Evolutionary conservation across 1,284 basidiomycete species (phyloP), one percentile per base, ranked within the genome.

Genomic region (Papiliotrema terrestris): DNA sequence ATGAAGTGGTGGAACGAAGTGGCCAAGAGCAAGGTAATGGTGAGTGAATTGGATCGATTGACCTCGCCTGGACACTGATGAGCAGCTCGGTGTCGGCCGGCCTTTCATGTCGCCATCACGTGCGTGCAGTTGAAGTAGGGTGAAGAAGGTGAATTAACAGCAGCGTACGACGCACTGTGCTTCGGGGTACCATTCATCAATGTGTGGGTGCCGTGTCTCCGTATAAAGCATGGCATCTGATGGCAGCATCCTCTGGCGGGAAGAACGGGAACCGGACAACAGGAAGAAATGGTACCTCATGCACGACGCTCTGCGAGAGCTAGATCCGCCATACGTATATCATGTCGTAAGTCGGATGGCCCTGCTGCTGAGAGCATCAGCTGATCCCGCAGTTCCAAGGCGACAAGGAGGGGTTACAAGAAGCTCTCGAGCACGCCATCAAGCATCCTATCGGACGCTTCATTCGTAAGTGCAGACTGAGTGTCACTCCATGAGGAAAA

Each of bases 121-220:
- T 63, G 49, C 55, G 65, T 63, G 9, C 23, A 15, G 8, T 2
- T 17, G 20, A 20, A 23, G 4, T 25, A 6, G 20, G 17, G 15
- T 19, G 20, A 1, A 17, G 20, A 32, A 22, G 19, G 41, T 23
- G 45, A 45, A 47, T 13, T 36, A n/a, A 25, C 4, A 3, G 66
- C 65, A 54, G 76, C 78, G 0, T 79, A 76, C 59, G 77, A 78
- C 48, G 78, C 74, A 1, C 61, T 80, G 9, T 79, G 78, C 54
- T 54, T 78, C 25, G 78, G 78, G 6, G 72, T 79, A 14, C 78
- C 78, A 9, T 79, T 79, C 61, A 74, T 80, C 60, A 79, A 79
- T 58, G 72, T 73, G 45, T 53, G 19, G 6, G 51, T 53, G 19
- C 5, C 11, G 29, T 32, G 29, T 23, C 17, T 36, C 20, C 29